These are phyloP conservation scores for Paulownia fortunei DNA, from an alignment of 257 asterid genomes.

Conservation along the genomic window DNA sequence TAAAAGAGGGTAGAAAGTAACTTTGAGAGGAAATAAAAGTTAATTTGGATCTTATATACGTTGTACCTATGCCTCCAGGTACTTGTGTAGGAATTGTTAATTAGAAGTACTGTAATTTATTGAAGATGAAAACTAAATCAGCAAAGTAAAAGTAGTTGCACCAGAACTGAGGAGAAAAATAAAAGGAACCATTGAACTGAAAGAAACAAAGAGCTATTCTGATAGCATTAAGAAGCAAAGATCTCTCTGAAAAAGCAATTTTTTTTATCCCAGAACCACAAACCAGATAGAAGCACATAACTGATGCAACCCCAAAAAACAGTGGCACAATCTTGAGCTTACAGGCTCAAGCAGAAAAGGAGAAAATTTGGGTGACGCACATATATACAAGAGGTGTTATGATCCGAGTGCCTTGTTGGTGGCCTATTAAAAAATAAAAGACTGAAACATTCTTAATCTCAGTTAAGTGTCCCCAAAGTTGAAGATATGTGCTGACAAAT, in stretches of 20 bases:
- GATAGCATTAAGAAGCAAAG: constrained; percentile 20
- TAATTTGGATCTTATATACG: not conserved
- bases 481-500: constrained; percentile 44
- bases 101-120: no score
- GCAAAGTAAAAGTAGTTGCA: no score
- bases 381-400: constrained; percentile 35
- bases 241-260: no score
- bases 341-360: constrained; percentile 18
- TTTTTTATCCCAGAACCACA: not conserved
- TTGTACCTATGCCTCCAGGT: no score
- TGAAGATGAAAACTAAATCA: no score
- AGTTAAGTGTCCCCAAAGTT: constrained; percentile 29
- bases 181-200: no score
- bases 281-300: constrained; percentile 18
- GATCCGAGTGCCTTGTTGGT: no score
- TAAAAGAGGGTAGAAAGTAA: no score
- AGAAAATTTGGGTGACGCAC: constrained; percentile 23
- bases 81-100: no score
- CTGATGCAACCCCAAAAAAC: constrained; percentile 25
- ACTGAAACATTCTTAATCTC: constrained; percentile 34
- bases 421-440: no score
- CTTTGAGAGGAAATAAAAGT: no score
- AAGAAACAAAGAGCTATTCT: not conserved
- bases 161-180: not conserved
- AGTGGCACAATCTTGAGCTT: constrained; percentile 17